These are phyloP conservation scores for Teunomyces lycoperdinae DNA, from an alignment of 805 yeast species.

Conservation along the genomic window DNA sequence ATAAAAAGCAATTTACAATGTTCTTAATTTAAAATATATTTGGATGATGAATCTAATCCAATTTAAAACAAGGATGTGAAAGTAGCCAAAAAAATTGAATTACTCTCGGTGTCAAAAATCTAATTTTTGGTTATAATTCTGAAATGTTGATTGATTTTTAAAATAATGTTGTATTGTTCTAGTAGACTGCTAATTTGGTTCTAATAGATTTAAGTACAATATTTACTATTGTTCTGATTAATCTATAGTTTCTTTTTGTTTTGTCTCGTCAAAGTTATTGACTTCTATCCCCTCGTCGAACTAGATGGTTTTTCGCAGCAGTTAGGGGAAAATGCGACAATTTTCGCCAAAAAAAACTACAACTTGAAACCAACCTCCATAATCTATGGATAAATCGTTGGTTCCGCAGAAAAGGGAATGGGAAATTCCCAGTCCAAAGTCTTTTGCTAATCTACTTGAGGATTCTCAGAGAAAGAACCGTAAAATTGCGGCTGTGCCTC, in stretches of 20 bases:
- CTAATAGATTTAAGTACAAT: too few species aligned
- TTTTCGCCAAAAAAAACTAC: conserved; percentile 2
- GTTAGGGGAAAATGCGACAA: conserved; percentile 1
- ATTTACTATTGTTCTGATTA: too few species aligned
- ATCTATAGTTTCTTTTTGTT: background rate
- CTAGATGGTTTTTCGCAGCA: background rate
- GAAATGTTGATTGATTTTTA: too few species aligned
- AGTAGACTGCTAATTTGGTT: too few species aligned
- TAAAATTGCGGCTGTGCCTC: conserved; percentile 1
- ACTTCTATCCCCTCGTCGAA: background rate
- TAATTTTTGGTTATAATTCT: too few species aligned
- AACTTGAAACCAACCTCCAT: background rate
- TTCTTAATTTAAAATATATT: too few species aligned
- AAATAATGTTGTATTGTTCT: too few species aligned
- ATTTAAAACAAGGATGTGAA: too few species aligned
- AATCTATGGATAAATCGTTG: conserved; percentile 2
- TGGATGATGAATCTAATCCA: too few species aligned
- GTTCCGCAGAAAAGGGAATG: conserved; percentile 9
- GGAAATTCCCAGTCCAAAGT: conserved; percentile 15
- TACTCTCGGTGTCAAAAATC: too few species aligned
- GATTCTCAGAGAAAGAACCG: conserved; percentile 2
- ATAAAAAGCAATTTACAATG: background rate
- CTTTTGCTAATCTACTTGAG: conserved; percentile 12
- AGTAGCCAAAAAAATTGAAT: too few species aligned
- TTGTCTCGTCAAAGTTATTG: background rate